phyloP scores from a whole-genome alignment of 139 green algal species.

The Chlorella sp. region DNA sequence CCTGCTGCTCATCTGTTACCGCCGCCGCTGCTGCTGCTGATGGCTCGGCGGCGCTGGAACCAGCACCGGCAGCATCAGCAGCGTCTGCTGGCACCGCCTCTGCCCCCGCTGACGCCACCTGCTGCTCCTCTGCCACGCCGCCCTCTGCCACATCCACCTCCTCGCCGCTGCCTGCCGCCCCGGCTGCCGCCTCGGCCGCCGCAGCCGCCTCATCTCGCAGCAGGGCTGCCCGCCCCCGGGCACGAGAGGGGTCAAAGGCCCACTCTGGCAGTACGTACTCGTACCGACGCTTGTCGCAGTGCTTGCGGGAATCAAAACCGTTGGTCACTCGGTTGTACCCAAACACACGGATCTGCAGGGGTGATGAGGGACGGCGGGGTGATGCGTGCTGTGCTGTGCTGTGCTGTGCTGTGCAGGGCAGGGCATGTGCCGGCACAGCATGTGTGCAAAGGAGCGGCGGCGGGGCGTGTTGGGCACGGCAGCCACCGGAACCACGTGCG shows the following conservation, averaged over 20 bases:
- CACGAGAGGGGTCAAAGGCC: conserved; percentile 73
- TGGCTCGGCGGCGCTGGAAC: not conserved
- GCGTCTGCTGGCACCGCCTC: not conserved
- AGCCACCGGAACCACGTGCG: too few species aligned
- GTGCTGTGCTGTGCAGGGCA: not conserved
- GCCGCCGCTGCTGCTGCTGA: not conserved
- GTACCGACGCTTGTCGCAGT: conserved; percentile 86
- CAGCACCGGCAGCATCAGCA: not conserved
- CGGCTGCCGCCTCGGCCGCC: not conserved
- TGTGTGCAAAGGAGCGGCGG: too few species aligned
- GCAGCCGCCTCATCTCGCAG: not conserved
- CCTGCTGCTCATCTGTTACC: not conserved
- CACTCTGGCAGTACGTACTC: conserved; percentile 96
- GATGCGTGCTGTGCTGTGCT: not conserved
- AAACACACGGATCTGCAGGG: conserved; percentile 73
- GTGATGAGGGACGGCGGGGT: too few species aligned
- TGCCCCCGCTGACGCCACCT: not conserved
- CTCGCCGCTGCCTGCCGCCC: not conserved
- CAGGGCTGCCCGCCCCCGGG: not conserved
- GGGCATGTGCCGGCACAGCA: too few species aligned
- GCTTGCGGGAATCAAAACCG: conserved; percentile 89
- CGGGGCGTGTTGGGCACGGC: too few species aligned
- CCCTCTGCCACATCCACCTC: not conserved
- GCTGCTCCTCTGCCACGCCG: not conserved
- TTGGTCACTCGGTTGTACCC: conserved; percentile 83